Evolutionary conservation across 2,329 filamentous ascomycete species (phyloP).

Genomic region (Penicillium concentricum): DNA sequence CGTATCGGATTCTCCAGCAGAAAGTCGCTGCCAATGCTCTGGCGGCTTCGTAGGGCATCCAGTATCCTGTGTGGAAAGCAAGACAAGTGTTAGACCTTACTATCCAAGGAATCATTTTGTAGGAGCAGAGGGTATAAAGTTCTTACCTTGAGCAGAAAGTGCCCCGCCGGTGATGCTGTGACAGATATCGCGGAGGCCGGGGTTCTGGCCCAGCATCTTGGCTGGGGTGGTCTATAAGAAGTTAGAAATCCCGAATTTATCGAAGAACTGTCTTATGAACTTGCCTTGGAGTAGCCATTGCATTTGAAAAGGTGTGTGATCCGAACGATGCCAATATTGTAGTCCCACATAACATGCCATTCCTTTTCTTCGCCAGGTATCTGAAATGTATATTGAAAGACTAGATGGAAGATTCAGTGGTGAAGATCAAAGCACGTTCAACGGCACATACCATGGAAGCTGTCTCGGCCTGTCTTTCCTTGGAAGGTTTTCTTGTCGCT

Average conservation of each 20-base stretch:
- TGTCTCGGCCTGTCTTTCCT: slow-evolving; percentile 80
- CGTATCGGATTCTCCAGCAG: slow-evolving; percentile 78
- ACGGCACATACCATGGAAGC: slow-evolving; percentile 70
- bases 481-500: slow-evolving; percentile 90
- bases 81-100: neutral
- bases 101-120: slow-evolving; percentile 5
- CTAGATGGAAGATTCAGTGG: slow-evolving; percentile 17
- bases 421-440: neutral
- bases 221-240: slow-evolving; percentile 73
- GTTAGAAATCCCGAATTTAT: neutral
- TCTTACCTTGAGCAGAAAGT: slow-evolving; percentile 79
- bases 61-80: slow-evolving; percentile 67
- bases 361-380: slow-evolving; percentile 64
- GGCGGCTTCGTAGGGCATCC: slow-evolving; percentile 89
- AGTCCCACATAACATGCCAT: slow-evolving; percentile 93
- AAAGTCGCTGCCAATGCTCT: slow-evolving; percentile 86
- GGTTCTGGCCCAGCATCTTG: slow-evolving; percentile 75
- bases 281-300: slow-evolving; percentile 80
- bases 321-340: slow-evolving; percentile 87
- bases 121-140: neutral
- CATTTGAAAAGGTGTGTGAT: slow-evolving; percentile 96
- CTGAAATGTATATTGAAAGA: slow-evolving; percentile 71
- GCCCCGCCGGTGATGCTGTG: slow-evolving; percentile 94
- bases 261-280: slow-evolving; percentile 15
- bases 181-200: slow-evolving; percentile 81